Percentiles rank a stretch among this genome's conserved stretches.
Conservation (phyloP, 2,329 filamentous ascomycete genomes). For the Paracoccidioides brasiliensis region DNA sequence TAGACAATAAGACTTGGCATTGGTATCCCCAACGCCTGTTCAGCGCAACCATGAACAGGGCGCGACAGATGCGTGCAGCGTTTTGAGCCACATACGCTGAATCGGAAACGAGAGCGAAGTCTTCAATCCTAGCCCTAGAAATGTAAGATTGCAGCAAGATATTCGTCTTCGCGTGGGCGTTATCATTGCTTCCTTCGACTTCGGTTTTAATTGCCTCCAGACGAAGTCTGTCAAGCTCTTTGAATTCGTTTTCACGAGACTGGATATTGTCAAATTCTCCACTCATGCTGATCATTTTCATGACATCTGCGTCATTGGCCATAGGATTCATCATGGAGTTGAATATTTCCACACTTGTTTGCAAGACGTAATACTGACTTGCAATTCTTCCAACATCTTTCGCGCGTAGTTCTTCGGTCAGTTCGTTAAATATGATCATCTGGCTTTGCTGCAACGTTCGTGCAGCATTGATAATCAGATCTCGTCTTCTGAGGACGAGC, state of each 20-base stretch:
- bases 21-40: constrained; percentile 94
- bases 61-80: constrained; percentile 81
- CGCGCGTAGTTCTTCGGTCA: constrained; percentile 78
- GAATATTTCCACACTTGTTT: constrained; percentile 90
- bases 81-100: constrained; percentile 93
- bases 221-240: constrained; percentile 66
- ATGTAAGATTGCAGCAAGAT: constrained; percentile 91
- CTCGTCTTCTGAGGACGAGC: constrained; percentile 70
- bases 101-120: constrained; percentile 87
- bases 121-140: constrained; percentile 71
- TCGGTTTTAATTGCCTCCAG: constrained; percentile 63
- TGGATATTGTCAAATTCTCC: constrained; percentile 97
- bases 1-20: constrained; percentile 75
- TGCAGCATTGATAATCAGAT: constrained; percentile 80
- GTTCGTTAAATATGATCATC: constrained; percentile 98
- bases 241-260: constrained; percentile 75
- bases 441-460: constrained; percentile 79
- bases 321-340: constrained; percentile 83
- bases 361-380: constrained; percentile 91
- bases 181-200: constrained; percentile 53
- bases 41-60: constrained; percentile 92
- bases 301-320: constrained; percentile 77
- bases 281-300: constrained; percentile 95
- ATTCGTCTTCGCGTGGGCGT: constrained; percentile 83
- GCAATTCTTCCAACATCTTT: constrained; percentile 96